Conservation (phyloP, 2,329 filamentous ascomycete genomes). For the Coccinonectria pachysandricola region DNA sequence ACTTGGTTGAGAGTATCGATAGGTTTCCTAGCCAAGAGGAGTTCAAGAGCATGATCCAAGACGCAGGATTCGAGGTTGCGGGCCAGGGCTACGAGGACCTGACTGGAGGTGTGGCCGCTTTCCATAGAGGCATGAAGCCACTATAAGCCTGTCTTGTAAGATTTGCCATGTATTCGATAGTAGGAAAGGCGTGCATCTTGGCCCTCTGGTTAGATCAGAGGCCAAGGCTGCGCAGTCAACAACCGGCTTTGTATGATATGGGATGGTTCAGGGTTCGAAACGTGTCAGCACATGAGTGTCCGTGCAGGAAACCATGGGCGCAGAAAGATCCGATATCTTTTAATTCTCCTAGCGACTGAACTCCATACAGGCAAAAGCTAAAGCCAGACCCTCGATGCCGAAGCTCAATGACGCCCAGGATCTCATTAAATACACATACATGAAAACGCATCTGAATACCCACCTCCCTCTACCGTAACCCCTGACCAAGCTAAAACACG, state of each 20-base stretch:
- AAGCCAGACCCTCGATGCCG: constrained; percentile 20
- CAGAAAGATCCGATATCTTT: constrained; percentile 15
- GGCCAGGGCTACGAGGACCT: constrained; percentile 81
- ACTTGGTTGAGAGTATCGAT: constrained; percentile 96
- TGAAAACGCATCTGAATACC: constrained; percentile 16
- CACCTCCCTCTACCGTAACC: constrained; percentile 13
- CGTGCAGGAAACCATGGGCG: too few species aligned
- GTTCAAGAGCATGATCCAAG: constrained; percentile 72
- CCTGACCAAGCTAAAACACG: too few species aligned
- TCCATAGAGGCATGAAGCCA: constrained; percentile 93
- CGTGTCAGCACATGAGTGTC: too few species aligned
- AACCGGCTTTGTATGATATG: too few species aligned
- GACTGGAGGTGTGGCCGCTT: constrained; percentile 85
- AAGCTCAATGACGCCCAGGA: constrained; percentile 19
- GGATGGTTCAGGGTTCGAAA: too few species aligned
- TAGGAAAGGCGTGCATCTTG: too few species aligned
- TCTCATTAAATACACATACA: constrained; percentile 30
- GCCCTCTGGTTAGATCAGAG: too few species aligned
- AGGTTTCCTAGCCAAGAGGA: constrained; percentile 77
- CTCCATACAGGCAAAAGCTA: constrained; percentile 24
- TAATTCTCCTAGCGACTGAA: constrained; percentile 22
- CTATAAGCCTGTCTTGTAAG: constrained; percentile 18
- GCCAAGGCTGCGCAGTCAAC: too few species aligned
- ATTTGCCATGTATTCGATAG: constrained; percentile 12
- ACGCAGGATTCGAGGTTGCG: constrained; percentile 77